A percentile compares a stretch with the other conserved stretches of the same genome.
Evolutionary conservation across 176 grass and related monocot genomes (phyloP).

Genomic region (Coix lacrymajobi): DNA sequence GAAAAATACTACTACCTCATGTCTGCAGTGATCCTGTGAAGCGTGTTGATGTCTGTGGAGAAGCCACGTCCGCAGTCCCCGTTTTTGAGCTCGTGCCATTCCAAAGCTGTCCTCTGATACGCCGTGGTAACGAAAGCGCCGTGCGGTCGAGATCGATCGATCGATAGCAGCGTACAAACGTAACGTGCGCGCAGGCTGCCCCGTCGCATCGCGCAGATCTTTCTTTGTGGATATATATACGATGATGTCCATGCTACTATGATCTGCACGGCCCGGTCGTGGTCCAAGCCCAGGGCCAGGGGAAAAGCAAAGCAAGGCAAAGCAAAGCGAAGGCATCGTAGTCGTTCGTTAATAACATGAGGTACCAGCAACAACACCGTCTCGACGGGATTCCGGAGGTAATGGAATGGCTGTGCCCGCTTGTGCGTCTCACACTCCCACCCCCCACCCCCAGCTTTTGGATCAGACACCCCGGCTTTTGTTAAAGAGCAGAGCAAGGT

Average conservation of each 20-base stretch:
- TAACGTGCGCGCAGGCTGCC: background rate
- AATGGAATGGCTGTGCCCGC: background rate
- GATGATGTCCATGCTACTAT: background rate
- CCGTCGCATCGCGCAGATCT: constrained; percentile 16
- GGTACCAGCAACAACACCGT: background rate
- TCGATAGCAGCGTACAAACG: background rate
- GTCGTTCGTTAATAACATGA: background rate
- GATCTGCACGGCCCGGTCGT: background rate
- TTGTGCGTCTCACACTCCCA: background rate
- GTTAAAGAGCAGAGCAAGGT: background rate
- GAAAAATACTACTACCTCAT: background rate
- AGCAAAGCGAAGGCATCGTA: background rate
- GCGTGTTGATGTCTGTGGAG: background rate
- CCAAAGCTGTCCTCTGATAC: background rate
- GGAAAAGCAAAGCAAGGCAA: background rate
- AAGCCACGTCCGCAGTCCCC: background rate
- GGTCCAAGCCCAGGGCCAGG: background rate
- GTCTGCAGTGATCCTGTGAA: background rate
- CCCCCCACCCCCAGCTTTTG: no score
- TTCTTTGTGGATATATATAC: constrained; percentile 10
- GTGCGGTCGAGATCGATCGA: constrained; percentile 12
- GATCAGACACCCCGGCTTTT: background rate
- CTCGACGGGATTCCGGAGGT: background rate
- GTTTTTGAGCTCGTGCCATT: background rate
- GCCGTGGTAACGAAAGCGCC: constrained; percentile 5